Percentiles rank a stretch among this genome's conserved stretches.
Evolutionary conservation across 176 grass and related monocot genomes (phyloP).

Genomic region (Aegilops bicornis): DNA sequence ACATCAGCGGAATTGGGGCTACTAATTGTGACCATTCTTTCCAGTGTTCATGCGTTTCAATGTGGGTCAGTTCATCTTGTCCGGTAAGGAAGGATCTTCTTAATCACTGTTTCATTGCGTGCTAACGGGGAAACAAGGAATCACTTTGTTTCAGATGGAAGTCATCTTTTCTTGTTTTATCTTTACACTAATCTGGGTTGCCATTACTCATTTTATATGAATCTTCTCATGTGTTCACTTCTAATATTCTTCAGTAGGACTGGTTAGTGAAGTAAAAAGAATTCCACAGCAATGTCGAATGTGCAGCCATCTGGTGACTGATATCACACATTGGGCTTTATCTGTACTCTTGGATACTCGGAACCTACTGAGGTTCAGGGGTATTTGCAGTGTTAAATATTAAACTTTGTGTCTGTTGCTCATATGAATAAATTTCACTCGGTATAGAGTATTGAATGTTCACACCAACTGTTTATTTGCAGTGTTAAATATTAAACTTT

Average conservation of each 20-base stretch:
- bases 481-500: slow-evolving; percentile 5
- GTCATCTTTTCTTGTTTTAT: not conserved
- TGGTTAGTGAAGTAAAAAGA: not conserved
- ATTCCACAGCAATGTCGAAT: not conserved
- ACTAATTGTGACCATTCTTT: slow-evolving; percentile 98
- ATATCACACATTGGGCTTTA: not conserved
- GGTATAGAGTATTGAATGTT: not conserved
- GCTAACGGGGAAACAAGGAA: not conserved
- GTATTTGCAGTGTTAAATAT: not conserved
- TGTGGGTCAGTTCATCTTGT: slow-evolving; percentile 90
- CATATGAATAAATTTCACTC: not conserved
- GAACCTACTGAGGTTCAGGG: not conserved
- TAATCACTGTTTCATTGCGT: not conserved
- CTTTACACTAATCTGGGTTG: not conserved
- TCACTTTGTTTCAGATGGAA: not conserved
- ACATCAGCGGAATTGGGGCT: slow-evolving; percentile 89
- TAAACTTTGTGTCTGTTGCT: not conserved
- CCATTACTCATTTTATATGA: not conserved
- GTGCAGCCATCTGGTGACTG: not conserved
- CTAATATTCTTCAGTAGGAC: not conserved
- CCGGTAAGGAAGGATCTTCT: slow-evolving; percentile 52
- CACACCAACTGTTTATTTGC: not conserved
- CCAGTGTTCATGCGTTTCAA: slow-evolving; percentile 85
- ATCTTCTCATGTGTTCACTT: not conserved
- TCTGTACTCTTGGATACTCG: not conserved